Base-by-base conservation (phyloP, 441 rosid genomes). In the Erodium moschatum region DNA sequence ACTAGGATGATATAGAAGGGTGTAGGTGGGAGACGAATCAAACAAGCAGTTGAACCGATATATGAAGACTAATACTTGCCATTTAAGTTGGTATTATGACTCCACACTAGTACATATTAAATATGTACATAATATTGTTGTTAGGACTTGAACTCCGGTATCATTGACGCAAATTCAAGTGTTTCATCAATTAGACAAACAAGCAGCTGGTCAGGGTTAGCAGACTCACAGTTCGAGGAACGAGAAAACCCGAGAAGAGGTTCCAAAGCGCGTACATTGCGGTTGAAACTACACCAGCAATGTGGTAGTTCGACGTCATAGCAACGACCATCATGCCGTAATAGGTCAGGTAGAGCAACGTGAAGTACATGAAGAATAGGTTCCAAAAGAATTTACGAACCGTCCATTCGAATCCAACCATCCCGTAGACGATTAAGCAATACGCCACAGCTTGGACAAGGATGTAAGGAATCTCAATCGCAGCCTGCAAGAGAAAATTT, bases 271-370 rank as follows among this genome's bases (percentile, higher is more conserved):
- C 35, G 24, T 72, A 78, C 76, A 85, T 84, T 5, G 77, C 54
- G 0, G 82, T 52, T 52, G 87, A 64, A 66, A 73, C 62, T 15
- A 87, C 76, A 31, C 81, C 80, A 19, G 90, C 87, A 69, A 84
- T 68, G 66, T 71, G 67, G 20, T 76, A 84, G 77, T 87, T 82
- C 1, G 92, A 86, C 0, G 90, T 85, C 61, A 78, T 52, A n/a
- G 88, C 87, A 29, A 83, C 86, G 5, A 74, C 21, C 92, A 81
- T 84, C 92, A 87, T 87, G 12, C 89, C 90, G 50, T 81, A 87
- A 72, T 76, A 78, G 7, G 87, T 84, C 78, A 78, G 81, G 79
- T 78, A 84, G 35, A 85, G 44, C 38, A 87, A 68, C n/a, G 84
- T 77, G 86, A 85, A 79, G 76, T 69, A 83, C 87, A 79, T 81